These are phyloP conservation scores for Boletales sp. DNA, from an alignment of 768 basidiomycete species.

Conservation along the genomic window DNA sequence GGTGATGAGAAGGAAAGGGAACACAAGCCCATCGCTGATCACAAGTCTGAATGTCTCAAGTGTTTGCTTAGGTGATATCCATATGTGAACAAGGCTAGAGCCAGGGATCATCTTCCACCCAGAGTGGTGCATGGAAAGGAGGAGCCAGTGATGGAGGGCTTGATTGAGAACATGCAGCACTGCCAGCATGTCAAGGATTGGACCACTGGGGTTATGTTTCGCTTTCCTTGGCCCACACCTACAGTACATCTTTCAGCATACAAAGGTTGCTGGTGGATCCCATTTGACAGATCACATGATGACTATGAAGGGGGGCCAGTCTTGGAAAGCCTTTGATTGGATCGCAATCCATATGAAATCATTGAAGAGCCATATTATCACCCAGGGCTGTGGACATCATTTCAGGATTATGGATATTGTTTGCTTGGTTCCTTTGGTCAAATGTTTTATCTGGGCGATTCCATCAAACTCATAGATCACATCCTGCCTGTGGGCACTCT, in stretches of 20 bases:
- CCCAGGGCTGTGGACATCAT: background rate
- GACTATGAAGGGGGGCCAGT: background rate
- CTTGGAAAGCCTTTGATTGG: background rate
- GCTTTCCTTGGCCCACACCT: background rate
- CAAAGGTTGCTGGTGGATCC: background rate
- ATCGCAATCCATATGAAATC: background rate
- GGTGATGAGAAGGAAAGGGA: no score
- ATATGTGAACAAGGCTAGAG: no score
- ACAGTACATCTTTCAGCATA: background rate
- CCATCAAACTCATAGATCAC: background rate
- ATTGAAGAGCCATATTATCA: background rate
- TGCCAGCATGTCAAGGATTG: background rate
- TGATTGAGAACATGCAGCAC: no score
- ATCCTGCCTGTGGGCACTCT: background rate
- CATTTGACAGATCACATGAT: background rate
- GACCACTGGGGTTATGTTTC: background rate
- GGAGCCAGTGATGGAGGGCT: background rate
- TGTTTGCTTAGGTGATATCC: no score
- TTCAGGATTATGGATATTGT: slow-evolving; percentile 4
- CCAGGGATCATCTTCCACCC: background rate
- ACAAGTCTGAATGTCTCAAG: no score
- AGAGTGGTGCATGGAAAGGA: background rate
- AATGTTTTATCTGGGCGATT: slow-evolving; percentile 7
- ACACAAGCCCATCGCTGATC: no score
- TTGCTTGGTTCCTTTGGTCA: slow-evolving; percentile 1